These are phyloP conservation scores for Isochrysis galbana DNA, from an alignment of 78 protist species.

Conservation along the genomic window DNA sequence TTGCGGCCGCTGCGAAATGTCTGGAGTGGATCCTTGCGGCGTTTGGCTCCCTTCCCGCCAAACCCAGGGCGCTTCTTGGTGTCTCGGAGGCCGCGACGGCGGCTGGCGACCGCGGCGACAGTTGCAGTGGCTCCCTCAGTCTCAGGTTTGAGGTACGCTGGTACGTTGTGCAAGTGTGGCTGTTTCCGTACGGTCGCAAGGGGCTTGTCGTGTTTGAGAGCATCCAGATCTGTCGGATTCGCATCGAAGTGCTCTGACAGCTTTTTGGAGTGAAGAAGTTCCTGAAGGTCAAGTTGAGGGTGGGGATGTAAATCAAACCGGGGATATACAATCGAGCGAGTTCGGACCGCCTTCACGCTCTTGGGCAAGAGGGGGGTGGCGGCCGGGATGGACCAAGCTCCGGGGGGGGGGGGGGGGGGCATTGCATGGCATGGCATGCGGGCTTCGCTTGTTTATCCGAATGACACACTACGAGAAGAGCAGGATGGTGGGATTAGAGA, in stretches of 20 bases:
- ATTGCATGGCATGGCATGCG: no score
- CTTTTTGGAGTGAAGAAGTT: background rate
- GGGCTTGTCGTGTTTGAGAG: background rate
- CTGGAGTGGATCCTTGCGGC: background rate
- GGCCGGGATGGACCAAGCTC: no score
- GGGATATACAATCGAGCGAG: no score
- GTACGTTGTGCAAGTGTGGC: background rate
- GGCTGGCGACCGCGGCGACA: background rate
- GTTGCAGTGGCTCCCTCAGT: background rate
- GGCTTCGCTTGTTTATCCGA: no score
- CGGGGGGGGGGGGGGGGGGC: no score
- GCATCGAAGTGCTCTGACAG: slow-evolving; percentile 33
- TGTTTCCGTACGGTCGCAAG: background rate
- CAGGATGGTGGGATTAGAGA: no score
- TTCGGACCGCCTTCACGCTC: no score
- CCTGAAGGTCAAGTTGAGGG: no score
- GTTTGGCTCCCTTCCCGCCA: background rate
- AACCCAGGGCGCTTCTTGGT: background rate
- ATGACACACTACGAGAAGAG: no score
- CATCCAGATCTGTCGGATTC: slow-evolving; percentile 17
- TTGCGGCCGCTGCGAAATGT: background rate
- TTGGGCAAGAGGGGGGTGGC: no score
- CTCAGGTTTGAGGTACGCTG: background rate
- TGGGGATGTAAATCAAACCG: no score
- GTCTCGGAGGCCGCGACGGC: background rate